A percentile compares a stretch with the other conserved stretches of the same genome.
These are phyloP conservation scores for Neodidymelliopsis sp. DNA, from an alignment of 2,329 filamentous ascomycete genomes.

Conservation along the genomic window DNA sequence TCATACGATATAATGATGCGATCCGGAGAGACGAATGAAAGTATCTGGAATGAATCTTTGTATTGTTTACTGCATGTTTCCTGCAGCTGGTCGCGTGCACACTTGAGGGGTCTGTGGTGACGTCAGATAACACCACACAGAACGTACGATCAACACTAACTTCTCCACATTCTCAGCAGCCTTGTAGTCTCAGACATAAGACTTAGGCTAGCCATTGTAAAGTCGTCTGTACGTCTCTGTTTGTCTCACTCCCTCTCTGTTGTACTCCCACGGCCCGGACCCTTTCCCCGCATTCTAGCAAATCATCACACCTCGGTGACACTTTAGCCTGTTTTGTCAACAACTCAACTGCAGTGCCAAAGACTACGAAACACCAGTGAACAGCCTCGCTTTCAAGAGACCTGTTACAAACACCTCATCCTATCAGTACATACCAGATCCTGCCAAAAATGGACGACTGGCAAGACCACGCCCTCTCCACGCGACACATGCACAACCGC, in stretches of 20 bases:
- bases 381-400: too few species aligned
- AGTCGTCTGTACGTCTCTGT: neutral
- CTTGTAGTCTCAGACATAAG: neutral
- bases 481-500: constrained; percentile 38
- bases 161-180: neutral
- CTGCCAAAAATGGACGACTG: constrained; percentile 33
- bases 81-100: constrained; percentile 13
- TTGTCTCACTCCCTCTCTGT: too few species aligned
- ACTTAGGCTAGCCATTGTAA: neutral
- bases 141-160: neutral
- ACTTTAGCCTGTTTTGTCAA: neutral
- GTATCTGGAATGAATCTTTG: too few species aligned
- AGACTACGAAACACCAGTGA: neutral
- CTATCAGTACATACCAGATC: too few species aligned
- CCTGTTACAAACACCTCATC: too few species aligned
- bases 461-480: constrained; percentile 33
- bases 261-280: too few species aligned
- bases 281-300: constrained; percentile 16
- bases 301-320: neutral
- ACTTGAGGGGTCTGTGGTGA: neutral
- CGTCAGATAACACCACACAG: constrained; percentile 1
- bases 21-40: too few species aligned
- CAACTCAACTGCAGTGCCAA: neutral
- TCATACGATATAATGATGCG: too few species aligned
- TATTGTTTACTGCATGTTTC: neutral